Conservation (phyloP, 1,139 yeast species). For the Geotrichum phurueaensis region DNA sequence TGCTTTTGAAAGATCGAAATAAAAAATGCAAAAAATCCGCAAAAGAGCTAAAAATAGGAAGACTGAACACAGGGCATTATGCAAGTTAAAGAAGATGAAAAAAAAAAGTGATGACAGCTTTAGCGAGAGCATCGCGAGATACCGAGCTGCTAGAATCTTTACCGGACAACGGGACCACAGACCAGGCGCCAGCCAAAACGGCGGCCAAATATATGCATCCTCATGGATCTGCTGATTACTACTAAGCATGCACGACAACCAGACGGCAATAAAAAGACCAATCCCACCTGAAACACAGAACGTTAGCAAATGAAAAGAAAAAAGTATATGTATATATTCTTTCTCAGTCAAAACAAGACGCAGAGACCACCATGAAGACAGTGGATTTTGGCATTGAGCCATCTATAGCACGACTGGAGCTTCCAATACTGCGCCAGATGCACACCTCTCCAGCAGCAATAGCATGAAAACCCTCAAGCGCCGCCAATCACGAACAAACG, state of each 20-base stretch:
- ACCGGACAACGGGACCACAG: not conserved
- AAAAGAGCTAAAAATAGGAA: not conserved
- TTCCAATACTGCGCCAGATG: not conserved
- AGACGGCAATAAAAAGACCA: not conserved
- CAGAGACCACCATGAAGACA: not conserved
- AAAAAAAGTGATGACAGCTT: not conserved
- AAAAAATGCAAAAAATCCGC: not conserved
- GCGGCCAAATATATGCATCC: not conserved
- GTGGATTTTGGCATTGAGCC: not conserved
- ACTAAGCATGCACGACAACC: not conserved
- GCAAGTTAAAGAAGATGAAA: not conserved
- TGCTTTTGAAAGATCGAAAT: not conserved
- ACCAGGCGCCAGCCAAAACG: not conserved
- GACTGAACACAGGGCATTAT: not conserved
- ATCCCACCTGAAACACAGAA: not conserved
- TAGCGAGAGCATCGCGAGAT: not conserved
- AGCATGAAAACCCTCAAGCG: not conserved
- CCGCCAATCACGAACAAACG: too few relatives aligned
- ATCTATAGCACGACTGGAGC: not conserved
- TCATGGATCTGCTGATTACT: not conserved
- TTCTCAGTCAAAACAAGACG: not conserved
- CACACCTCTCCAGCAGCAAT: not conserved
- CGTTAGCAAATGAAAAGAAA: not conserved
- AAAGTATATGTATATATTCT: not conserved
- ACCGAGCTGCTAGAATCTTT: not conserved